phyloP scores from a whole-genome alignment of 139 green algal species.

The Coelastrella sp. region DNA sequence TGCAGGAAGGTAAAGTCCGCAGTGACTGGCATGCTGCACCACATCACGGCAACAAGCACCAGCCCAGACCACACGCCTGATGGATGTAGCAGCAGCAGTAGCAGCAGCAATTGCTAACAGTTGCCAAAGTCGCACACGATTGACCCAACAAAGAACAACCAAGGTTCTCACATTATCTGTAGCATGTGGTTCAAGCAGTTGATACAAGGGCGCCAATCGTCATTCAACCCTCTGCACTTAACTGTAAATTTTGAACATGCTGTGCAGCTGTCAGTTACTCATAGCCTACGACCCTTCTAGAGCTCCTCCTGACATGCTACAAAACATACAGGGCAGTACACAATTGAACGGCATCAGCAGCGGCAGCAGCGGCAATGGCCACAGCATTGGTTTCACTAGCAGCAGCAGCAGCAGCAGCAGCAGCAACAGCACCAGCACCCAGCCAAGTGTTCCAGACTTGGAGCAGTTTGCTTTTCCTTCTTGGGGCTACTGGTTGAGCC shows the following conservation, averaged over 20 bases:
- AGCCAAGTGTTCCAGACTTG: background rate
- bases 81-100: background rate
- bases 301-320: background rate
- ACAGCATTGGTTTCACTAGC: background rate
- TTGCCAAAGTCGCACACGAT: no score
- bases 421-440: background rate
- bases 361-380: conserved; percentile 13
- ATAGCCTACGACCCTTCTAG: conserved; percentile 2
- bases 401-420: conserved; percentile 23
- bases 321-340: background rate
- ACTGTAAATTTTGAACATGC: no score
- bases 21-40: background rate
- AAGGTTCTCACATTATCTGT: background rate
- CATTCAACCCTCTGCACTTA: no score
- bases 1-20: conserved; percentile 11
- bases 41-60: no score
- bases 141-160: no score
- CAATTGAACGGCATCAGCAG: background rate
- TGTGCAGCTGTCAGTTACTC: conserved; percentile 6
- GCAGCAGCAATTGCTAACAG: background rate
- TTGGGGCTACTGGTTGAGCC: conserved; percentile 32
- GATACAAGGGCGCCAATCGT: background rate
- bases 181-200: background rate
- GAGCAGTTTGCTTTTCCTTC: conserved; percentile 1
- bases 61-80: no score